Base-by-base conservation (phyloP, 495 filamentous ascomycete genomes). In the Penicillium herquei region DNA sequence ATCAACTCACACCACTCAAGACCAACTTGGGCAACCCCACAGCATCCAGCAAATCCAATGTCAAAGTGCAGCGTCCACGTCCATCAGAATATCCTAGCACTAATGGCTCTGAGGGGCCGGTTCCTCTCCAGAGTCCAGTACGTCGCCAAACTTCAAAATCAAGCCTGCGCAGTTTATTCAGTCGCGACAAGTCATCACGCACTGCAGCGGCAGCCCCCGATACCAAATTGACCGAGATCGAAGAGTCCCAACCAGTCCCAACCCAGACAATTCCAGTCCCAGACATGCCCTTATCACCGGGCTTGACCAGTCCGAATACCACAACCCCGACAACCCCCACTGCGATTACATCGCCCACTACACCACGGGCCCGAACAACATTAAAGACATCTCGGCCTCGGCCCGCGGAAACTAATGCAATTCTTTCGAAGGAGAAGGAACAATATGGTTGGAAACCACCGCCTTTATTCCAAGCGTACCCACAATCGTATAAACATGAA, bases 381-480 rank as follows among this genome's bases (percentile, higher is more conserved):
- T 58, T 67, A 16, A 57, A 67, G 13, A 65, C 57, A 14, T 9
- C 59, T 46, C 68, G 62, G 14, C 34, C 58, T 6, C 67, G 58
- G 53, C 53, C 68, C 0, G 44, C 50, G 7, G 69, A 69, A 1
- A 47, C 61, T 9, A 60, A 63, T 35, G 16, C 53, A 0, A 31
- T 65, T 0, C 16, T 33, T 8, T 55, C 61, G 7, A 60, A 64
- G 35, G 67, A 73, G 7, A 60, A 64, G 35, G 67, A 73, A 31
- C 56, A 68, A 14, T 64, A 62, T 43, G 67, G 78, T 11, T 96
- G 90, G 88, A 81, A 85, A 51, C 86, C 89, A 3, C 91, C 92
- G 7, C 89, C 92, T 3, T 76, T 97, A 7, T 96, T 92, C 71
- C 85, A 95, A 64, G 91, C 90, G n/a, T 96, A 91, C 67, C 87